Percentiles rank a stretch among this genome's conserved stretches.
phyloP scores from a whole-genome alignment of 805 yeast genomes.

The Spathaspora gorwiae region DNA sequence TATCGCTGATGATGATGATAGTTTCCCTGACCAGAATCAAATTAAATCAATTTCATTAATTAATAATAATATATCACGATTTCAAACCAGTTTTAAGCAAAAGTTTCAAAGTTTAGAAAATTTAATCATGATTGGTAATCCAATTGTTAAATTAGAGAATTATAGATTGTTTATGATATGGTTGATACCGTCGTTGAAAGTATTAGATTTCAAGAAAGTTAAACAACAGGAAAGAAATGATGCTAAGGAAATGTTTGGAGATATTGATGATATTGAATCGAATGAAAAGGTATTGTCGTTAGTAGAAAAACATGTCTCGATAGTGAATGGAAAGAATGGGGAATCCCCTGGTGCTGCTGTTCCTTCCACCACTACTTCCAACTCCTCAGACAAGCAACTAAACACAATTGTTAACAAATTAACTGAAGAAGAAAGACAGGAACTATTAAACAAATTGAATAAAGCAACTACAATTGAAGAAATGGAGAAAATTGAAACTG shows the following conservation, averaged over 20 bases:
- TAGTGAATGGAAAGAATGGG: neutral
- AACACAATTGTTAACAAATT: slow-evolving; percentile 40
- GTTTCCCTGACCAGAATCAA: slow-evolving; percentile 25
- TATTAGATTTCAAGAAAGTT: slow-evolving; percentile 67
- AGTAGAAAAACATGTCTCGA: neutral
- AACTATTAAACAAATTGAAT: slow-evolving; percentile 50
- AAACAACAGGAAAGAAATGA: slow-evolving; percentile 47
- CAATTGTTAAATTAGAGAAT: slow-evolving; percentile 42
- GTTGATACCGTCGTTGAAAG: slow-evolving; percentile 56
- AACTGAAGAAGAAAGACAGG: slow-evolving; percentile 48
- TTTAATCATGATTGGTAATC: slow-evolving; percentile 56
- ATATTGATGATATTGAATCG: neutral
- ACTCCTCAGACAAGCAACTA: slow-evolving; percentile 18
- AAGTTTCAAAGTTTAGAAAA: slow-evolving; percentile 40
- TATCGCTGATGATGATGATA: slow-evolving; percentile 21
- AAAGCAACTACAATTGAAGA: slow-evolving; percentile 70
- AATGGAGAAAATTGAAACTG: slow-evolving; percentile 63
- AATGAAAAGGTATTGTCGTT: slow-evolving; percentile 5
- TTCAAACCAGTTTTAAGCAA: slow-evolving; percentile 31
- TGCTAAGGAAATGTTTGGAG: slow-evolving; percentile 42
- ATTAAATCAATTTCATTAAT: slow-evolving; percentile 49
- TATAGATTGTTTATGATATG: slow-evolving; percentile 61
- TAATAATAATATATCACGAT: slow-evolving; percentile 45
- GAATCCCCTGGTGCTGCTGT: neutral
- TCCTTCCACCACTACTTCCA: neutral